Conservation (phyloP, 768 basidiomycete species). For the Amanita muscaria region DNA sequence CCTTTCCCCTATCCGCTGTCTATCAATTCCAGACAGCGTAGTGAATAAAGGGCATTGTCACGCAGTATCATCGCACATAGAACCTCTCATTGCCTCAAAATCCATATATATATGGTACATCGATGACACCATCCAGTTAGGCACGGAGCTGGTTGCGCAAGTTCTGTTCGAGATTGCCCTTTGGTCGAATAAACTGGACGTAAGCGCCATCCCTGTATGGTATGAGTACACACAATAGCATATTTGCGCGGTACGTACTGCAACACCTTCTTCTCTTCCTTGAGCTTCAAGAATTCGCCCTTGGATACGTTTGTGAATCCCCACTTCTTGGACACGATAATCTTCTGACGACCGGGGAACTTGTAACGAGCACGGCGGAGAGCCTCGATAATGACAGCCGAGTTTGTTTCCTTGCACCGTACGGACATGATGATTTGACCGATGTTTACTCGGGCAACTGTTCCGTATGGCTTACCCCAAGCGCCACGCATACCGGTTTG, state of each 20-base stretch:
- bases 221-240: conserved; percentile 3
- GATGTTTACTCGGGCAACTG: conserved; percentile 92
- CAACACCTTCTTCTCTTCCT: conserved; percentile 83
- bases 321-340: conserved; percentile 97
- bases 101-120: conserved; percentile 12
- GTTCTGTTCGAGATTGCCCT: conserved; percentile 80
- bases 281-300: conserved; percentile 80
- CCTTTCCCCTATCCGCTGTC: conserved; percentile 73
- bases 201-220: conserved; percentile 80
- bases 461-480: conserved; percentile 98
- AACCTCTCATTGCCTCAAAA: conserved; percentile 5
- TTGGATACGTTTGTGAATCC: conserved; percentile 94
- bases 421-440: conserved; percentile 88
- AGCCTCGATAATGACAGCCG: conserved; percentile 88
- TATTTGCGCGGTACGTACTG: conserved; percentile 62
- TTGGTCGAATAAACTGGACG: conserved; percentile 86
- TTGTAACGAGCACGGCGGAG: conserved; percentile 98
- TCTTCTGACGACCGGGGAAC: conserved; percentile 98
- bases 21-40: conserved; percentile 50
- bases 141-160: conserved; percentile 76
- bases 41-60: conserved; percentile 63
- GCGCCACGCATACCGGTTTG: conserved; percentile 99
- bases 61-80: neutral
- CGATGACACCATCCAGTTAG: conserved; percentile 24
- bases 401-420: conserved; percentile 85